Percentiles rank a stretch among this genome's conserved stretches.
phyloP scores from a whole-genome alignment of 2,329 filamentous ascomycete genomes.

The Fusarium goolgardi region DNA sequence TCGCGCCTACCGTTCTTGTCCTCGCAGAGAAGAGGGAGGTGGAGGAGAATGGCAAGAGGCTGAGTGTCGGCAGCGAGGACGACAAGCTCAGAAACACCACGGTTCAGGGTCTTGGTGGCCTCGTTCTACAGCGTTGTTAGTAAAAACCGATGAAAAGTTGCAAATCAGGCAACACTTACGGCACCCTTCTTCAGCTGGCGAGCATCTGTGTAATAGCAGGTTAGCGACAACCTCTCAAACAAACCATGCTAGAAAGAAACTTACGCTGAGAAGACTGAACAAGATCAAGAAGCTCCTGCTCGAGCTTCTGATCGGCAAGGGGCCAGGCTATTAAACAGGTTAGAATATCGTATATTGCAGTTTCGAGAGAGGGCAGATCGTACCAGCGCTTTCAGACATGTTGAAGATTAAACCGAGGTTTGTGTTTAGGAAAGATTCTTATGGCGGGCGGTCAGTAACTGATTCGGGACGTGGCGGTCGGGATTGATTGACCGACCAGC shows the following conservation, averaged over 20 bases:
- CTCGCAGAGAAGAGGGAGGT: slow-evolving; percentile 89
- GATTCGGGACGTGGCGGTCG: not conserved
- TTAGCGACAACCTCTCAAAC: slow-evolving; percentile 6
- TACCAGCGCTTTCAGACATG: slow-evolving; percentile 49
- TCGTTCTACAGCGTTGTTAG: slow-evolving; percentile 26
- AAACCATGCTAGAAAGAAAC: slow-evolving; percentile 35
- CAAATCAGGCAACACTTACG: slow-evolving; percentile 56
- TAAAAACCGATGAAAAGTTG: not conserved
- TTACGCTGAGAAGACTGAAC: slow-evolving; percentile 74
- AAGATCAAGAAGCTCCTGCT: slow-evolving; percentile 85
- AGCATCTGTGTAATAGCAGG: slow-evolving; percentile 56
- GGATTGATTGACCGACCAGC: not conserved
- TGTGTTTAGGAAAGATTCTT: slow-evolving; percentile 28
- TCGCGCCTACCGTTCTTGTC: slow-evolving; percentile 68
- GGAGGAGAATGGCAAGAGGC: slow-evolving; percentile 87
- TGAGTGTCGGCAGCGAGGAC: slow-evolving; percentile 89
- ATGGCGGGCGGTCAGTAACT: slow-evolving; percentile 29
- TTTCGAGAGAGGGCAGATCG: not conserved
- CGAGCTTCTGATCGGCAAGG: slow-evolving; percentile 77
- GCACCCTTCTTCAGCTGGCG: slow-evolving; percentile 87
- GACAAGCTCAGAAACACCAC: slow-evolving; percentile 89
- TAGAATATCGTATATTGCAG: slow-evolving; percentile 13
- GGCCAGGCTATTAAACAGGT: slow-evolving; percentile 69
- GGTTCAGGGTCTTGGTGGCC: slow-evolving; percentile 86
- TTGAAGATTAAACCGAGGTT: slow-evolving; percentile 31